phyloP scores from a whole-genome alignment of 2,329 filamentous ascomycete species.

The Stagonosporopsis chrysanthemi region DNA sequence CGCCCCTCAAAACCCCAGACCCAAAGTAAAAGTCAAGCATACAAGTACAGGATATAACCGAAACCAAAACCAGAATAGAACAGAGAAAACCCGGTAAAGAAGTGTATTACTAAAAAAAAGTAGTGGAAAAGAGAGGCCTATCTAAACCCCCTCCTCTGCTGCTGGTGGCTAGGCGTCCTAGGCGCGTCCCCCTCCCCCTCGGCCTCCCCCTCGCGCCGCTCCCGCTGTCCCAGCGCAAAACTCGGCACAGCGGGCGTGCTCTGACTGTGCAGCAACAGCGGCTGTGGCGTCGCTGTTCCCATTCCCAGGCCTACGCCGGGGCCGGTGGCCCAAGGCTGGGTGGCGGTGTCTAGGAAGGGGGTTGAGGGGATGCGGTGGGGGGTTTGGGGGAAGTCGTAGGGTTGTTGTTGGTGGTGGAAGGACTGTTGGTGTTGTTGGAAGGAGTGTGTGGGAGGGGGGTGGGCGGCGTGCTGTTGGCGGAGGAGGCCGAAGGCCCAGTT shows the following conservation, averaged over 20 bases:
- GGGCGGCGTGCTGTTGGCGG: conserved; percentile 55
- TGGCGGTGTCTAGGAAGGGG: conserved; percentile 25
- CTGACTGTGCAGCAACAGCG: conserved; percentile 34
- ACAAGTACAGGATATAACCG: no score
- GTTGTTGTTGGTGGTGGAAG: conserved; percentile 14
- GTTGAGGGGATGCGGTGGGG: conserved; percentile 39
- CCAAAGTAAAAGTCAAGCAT: no score
- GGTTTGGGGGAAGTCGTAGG: conserved; percentile 39
- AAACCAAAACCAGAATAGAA: no score
- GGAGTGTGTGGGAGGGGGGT: conserved; percentile 51
- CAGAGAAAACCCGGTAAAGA: neutral
- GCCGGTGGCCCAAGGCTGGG: no score
- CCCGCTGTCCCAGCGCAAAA: conserved; percentile 17
- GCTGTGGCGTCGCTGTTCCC: no score
- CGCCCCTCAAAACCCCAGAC: no score
- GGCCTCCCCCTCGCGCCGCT: conserved; percentile 10
- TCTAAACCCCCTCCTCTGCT: no score
- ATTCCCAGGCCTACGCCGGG: no score
- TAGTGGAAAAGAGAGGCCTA: neutral
- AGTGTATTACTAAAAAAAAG: neutral
- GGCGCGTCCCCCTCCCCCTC: conserved; percentile 18
- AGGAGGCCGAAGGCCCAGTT: conserved; percentile 68
- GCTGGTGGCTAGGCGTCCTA: conserved; percentile 34
- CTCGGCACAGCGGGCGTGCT: conserved; percentile 39
- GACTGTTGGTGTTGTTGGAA: conserved; percentile 9